Conservation (phyloP, 1,284 basidiomycete genomes). For the Caloboletus firmus region DNA sequence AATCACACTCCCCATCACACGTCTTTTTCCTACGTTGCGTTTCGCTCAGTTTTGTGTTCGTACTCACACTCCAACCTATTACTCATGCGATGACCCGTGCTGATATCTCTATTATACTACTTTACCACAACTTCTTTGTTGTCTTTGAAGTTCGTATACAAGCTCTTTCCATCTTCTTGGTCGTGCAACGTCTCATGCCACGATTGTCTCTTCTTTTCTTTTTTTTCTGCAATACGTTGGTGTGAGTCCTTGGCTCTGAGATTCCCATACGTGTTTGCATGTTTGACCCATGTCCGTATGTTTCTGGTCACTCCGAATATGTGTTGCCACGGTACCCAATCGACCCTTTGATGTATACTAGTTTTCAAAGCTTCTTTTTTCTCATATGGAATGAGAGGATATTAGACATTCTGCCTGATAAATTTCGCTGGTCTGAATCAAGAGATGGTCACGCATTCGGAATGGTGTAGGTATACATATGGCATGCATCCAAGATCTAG, state of each 20-base stretch:
- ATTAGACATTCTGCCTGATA: neutral
- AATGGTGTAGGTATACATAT: neutral
- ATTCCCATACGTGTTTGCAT: neutral
- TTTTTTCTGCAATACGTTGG: neutral
- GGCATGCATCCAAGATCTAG: neutral
- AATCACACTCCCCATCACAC: conserved; percentile 31
- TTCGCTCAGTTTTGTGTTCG: conserved; percentile 19
- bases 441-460: neutral
- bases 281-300: conserved; percentile 12
- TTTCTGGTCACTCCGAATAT: conserved; percentile 16
- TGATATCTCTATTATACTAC: conserved; percentile 37
- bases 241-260: conserved; percentile 3
- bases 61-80: conserved; percentile 31
- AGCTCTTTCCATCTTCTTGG: conserved; percentile 9
- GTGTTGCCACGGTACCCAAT: conserved; percentile 21
- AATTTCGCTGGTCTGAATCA: neutral
- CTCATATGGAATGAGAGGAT: conserved; percentile 9
- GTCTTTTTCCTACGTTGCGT: conserved; percentile 10
- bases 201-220: neutral
- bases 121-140: conserved; percentile 26
- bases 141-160: conserved; percentile 30
- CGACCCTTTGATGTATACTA: conserved; percentile 31
- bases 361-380: conserved; percentile 7
- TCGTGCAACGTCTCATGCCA: conserved; percentile 11
- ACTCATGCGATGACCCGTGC: conserved; percentile 29